Evolutionary conservation across 139 green algal species (phyloP), one percentile per base, ranked within the genome.

Genomic region (Chlamydomonas sphaeroides): DNA sequence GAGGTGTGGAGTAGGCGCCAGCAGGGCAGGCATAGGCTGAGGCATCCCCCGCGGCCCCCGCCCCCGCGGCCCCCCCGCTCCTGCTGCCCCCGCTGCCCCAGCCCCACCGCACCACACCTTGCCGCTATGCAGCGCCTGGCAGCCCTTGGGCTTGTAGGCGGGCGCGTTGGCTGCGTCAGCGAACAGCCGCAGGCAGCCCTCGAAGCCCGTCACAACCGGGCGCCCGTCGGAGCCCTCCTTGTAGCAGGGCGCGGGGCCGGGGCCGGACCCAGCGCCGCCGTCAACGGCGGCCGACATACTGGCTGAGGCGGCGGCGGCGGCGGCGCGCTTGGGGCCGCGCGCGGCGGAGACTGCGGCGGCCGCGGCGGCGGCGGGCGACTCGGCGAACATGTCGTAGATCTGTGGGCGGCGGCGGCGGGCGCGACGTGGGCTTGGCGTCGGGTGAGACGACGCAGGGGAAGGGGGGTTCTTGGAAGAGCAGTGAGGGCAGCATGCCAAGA

Each of bases 141-240:
- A 89, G 1, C 36, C 28, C 6, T 79, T 75, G 1, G 88, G 61
- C 53, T 78, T 67, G 83, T 92, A 94, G 10, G 80, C 30, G 3
- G 88, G 86, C 25, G 77, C 88, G 20, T 90, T 49, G 10, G 68
- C 61, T 3, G 57, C 17, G 1, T 53, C 38, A 1, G 20, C 35
- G 67, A 91, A 93, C 28, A 90, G 38, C 23, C 65, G 68, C 67
- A 84, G 65, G 53, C 69, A 86, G 68, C 85, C 90, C 83, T 96
- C 93, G 88, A 97, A 97, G 39, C 94, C 94, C 2, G 89, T 93
- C 28, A 91, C 81, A 45, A 88, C 84, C 35, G 83, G 39, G 49
- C 56, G 36, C 11, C 4, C 69, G 48, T 41, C 75, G 41, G 65
- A 30, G 62, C 35, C 61, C 21, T 62, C n/a, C 56, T 62, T 62